These are phyloP conservation scores for Pestalotiopsis sp. DNA, from an alignment of 2,329 filamentous ascomycete species.

Conservation along the genomic window DNA sequence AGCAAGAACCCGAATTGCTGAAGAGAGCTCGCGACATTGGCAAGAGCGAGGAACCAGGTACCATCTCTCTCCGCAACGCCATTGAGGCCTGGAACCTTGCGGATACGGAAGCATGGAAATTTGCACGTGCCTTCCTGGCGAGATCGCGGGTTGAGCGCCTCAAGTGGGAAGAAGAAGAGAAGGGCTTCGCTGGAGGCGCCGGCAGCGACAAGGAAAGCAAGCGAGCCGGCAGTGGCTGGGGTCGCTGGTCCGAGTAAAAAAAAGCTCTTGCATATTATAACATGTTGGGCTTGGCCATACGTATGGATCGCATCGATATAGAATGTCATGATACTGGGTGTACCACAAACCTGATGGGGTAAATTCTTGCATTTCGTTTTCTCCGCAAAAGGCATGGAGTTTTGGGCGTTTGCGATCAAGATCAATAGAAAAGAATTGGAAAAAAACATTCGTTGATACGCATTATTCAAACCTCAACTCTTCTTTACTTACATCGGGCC, in stretches of 20 bases:
- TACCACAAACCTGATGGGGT: neutral
- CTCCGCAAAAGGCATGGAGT: conserved; percentile 2
- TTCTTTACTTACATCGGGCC: too few relatives aligned
- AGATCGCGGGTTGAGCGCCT: conserved; percentile 63
- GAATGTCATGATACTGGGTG: neutral
- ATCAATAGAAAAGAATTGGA: neutral
- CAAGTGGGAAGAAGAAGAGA: conserved; percentile 73
- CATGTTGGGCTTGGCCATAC: neutral
- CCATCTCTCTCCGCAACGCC: conserved; percentile 52
- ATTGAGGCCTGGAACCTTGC: conserved; percentile 71
- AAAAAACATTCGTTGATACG: neutral
- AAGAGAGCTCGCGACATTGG: conserved; percentile 53
- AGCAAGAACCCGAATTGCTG: conserved; percentile 58
- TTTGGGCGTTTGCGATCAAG: neutral
- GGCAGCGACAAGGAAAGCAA: conserved; percentile 48
- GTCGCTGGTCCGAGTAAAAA: conserved; percentile 8
- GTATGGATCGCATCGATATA: neutral
- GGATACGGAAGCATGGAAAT: conserved; percentile 79
- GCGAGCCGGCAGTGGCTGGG: conserved; percentile 19
- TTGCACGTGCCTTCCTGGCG: conserved; percentile 69
- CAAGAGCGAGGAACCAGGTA: conserved; percentile 43
- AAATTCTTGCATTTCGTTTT: neutral
- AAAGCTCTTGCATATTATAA: neutral
- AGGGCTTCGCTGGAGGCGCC: conserved; percentile 64
- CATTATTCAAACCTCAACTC: too few relatives aligned